A percentile compares a stretch with the other conserved stretches of the same genome.
Conservation (phyloP, 495 filamentous ascomycete species). For the Beverwykella pulmonaria region DNA sequence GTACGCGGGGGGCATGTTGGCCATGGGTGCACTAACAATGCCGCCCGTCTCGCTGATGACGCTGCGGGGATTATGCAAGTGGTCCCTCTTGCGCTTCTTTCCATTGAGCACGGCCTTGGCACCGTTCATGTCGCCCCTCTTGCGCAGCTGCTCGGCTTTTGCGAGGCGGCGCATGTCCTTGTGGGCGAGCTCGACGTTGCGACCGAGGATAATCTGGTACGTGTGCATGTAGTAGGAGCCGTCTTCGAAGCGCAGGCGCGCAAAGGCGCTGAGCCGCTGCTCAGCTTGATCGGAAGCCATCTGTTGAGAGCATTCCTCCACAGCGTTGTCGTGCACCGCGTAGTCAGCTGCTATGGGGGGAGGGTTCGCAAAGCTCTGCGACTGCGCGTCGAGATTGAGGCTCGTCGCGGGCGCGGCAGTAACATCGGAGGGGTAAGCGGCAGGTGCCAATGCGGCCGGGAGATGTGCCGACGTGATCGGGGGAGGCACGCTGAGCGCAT, state of each 20-base stretch:
- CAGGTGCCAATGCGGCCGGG: not conserved
- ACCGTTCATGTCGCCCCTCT: constrained; percentile 12
- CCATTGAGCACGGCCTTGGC: constrained; percentile 14
- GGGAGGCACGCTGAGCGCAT: not conserved
- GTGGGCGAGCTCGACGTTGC: constrained; percentile 54
- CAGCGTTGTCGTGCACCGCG: not conserved
- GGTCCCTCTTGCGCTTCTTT: constrained; percentile 1
- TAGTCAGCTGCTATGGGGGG: not conserved
- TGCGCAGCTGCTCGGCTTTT: constrained; percentile 15
- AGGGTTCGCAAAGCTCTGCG: not conserved
- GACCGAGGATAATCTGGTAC: constrained; percentile 65
- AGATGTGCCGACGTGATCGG: too few relatives aligned
- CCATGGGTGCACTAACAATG: constrained; percentile 25
- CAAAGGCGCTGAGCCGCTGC: constrained; percentile 55
- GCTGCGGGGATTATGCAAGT: constrained; percentile 18
- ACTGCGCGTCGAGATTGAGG: not conserved
- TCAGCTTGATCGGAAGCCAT: not conserved
- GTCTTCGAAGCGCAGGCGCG: constrained; percentile 71
- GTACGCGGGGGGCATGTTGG: constrained; percentile 20
- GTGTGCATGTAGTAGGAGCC: constrained; percentile 75
- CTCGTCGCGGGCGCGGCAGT: not conserved
- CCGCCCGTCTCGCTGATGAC: constrained; percentile 35
- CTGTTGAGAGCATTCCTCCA: not conserved
- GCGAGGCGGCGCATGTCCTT: constrained; percentile 25
- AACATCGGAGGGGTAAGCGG: not conserved